Base-by-base conservation (phyloP, 2,329 filamentous ascomycete species). In the Neonectria neomacrospora region DNA sequence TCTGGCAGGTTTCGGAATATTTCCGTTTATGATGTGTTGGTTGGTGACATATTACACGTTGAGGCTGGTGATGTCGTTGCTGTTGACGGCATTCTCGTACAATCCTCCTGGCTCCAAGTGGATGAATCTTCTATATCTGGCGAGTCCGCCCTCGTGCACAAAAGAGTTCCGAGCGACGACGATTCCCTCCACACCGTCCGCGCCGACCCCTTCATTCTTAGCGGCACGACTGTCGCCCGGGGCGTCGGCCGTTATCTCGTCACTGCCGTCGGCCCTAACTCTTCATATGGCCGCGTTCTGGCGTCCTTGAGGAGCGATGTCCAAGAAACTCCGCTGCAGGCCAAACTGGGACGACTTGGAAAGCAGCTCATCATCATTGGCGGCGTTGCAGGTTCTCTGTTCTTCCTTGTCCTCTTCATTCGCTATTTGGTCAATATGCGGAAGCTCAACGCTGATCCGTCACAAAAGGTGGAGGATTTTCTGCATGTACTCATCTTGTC, bases 141-240 rank as follows among this genome's bases (percentile, higher is more conserved):
- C 64, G 91, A 94, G 78, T 92, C 91, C 0, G 90, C 92, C 65
- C 77, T 92, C 9, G 80, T 94, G 32, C 89, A 87, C 71, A 94
- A 94, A 77, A 84, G 81, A 1, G 71, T 74, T 2, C 70, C 84
- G 2, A 86, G 88, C 28, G 89, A 91, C 20, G 89, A 85, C 74
- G 83, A 83, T 34, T 83, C 87, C 3, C 82, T 82, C 16, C 78
- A 90, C 34, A 83, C 84, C 72, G 52, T 56, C 3, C 62, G 66
- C 8, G 80, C 91, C 65, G 92, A 94, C 70, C 92, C 92, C 0
- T 95, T 95, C 76, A 93, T 95, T 65, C 82, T 94, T 4, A 94
- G 91, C 22, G 92, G 92, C 48, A 90, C 90, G 3, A 93, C 93
- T 69, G 88, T 95, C 11, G 88, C 88, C 0, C 90, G 93, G 71